A percentile compares a stretch with the other conserved stretches of the same genome.
Evolutionary conservation across 2,329 filamentous ascomycete genomes (phyloP).

Genomic region (Fusarium sp.): DNA sequence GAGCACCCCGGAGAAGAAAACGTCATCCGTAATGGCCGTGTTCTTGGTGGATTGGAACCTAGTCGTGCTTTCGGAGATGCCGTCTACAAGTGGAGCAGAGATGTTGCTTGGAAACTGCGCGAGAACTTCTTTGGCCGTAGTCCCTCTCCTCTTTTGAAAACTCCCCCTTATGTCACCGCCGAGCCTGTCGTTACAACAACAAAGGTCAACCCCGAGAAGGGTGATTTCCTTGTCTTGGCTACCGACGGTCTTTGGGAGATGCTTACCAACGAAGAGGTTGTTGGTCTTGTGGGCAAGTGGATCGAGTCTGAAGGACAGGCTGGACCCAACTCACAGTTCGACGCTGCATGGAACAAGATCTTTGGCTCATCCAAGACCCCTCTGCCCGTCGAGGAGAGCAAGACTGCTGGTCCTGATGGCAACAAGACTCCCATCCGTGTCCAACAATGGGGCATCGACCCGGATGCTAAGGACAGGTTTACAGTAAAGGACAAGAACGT

Average conservation of each 20-base stretch:
- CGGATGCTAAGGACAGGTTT: slow-evolving; percentile 82
- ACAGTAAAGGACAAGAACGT: slow-evolving; percentile 95
- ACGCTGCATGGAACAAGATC: slow-evolving; percentile 75
- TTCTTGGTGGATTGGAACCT: slow-evolving; percentile 92
- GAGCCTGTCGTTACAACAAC: slow-evolving; percentile 96
- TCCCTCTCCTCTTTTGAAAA: slow-evolving; percentile 82
- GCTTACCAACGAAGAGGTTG: slow-evolving; percentile 97
- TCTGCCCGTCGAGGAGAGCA: slow-evolving; percentile 81
- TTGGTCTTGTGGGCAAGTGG: slow-evolving; percentile 97
- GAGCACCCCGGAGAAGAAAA: slow-evolving; percentile 91
- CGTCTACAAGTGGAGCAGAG: slow-evolving; percentile 93
- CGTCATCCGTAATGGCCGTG: slow-evolving; percentile 88
- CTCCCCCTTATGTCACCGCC: slow-evolving; percentile 95
- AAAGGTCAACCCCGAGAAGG: slow-evolving; percentile 86
- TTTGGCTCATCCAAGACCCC: slow-evolving; percentile 65
- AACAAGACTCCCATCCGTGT: slow-evolving; percentile 90
- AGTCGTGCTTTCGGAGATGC: slow-evolving; percentile 96
- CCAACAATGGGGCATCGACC: slow-evolving; percentile 88
- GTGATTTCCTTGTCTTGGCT: slow-evolving; percentile 95
- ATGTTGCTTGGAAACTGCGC: slow-evolving; percentile 86
- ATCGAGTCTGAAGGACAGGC: slow-evolving; percentile 79
- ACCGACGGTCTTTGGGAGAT: slow-evolving; percentile 99
- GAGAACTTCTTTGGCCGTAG: slow-evolving; percentile 88
- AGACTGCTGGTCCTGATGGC: slow-evolving; percentile 67
- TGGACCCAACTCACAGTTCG: slow-evolving; percentile 72